phyloP scores from a whole-genome alignment of 2,329 filamentous ascomycete genomes.

The Penicillium sclerotiorum region DNA sequence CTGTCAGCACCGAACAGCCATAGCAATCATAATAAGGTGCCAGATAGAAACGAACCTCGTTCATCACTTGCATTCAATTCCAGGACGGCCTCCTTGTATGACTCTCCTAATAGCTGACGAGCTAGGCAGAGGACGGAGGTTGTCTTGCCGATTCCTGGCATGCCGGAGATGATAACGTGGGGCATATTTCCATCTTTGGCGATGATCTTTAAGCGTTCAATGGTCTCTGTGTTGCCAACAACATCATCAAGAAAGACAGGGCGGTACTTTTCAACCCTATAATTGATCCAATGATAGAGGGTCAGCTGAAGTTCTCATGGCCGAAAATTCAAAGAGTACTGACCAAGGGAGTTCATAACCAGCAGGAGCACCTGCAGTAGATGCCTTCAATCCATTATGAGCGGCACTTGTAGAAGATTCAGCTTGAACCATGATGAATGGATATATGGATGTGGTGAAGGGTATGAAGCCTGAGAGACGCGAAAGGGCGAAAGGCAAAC shows the following conservation, averaged over 20 bases:
- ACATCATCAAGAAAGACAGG: slow-evolving; percentile 95
- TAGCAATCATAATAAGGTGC: too few relatives aligned
- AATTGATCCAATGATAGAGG: not conserved
- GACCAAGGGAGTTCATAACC: slow-evolving; percentile 56
- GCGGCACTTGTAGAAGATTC: slow-evolving; percentile 51
- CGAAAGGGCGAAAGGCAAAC: slow-evolving; percentile 28
- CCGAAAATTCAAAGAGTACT: slow-evolving; percentile 17
- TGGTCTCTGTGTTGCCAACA: slow-evolving; percentile 96
- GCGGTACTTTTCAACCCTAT: slow-evolving; percentile 96
- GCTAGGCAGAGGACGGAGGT: slow-evolving; percentile 93
- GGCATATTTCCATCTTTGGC: slow-evolving; percentile 99
- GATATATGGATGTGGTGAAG: slow-evolving; percentile 3
- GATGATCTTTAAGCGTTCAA: slow-evolving; percentile 96
- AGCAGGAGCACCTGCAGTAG: slow-evolving; percentile 42
- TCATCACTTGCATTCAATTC: slow-evolving; percentile 97
- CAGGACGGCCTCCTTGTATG: slow-evolving; percentile 95
- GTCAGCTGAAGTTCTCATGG: not conserved
- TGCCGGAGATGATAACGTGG: slow-evolving; percentile 98
- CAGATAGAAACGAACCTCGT: slow-evolving; percentile 58
- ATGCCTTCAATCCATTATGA: slow-evolving; percentile 44
- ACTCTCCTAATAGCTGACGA: slow-evolving; percentile 83
- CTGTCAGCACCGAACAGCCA: slow-evolving; percentile 8
- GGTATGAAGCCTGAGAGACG: slow-evolving; percentile 24
- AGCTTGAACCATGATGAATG: slow-evolving; percentile 44
- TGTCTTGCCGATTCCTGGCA: slow-evolving; percentile 98